Evolutionary conservation across 192 early-diverging fungal genomes (phyloP), one percentile per base, ranked within the genome.

Genomic region (Podila clonocystis): DNA sequence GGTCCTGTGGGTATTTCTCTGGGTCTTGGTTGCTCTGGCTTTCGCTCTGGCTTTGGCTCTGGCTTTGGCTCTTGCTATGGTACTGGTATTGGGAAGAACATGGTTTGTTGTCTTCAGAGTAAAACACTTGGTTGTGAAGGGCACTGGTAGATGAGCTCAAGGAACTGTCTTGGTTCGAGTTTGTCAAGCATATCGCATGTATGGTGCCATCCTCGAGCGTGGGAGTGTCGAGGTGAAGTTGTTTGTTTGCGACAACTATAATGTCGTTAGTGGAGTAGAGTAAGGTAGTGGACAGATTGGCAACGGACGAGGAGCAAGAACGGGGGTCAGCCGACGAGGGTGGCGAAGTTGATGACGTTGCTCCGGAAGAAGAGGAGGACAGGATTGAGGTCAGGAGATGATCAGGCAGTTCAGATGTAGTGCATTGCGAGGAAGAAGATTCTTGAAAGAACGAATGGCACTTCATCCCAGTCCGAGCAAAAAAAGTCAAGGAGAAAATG

Each of bases 291-390:
- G 52, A 55, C 24, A 31, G 52, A 71, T 36, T 36, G 66, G 33
- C 12, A 62, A 50, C 50, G 62, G 67, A 70, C 72, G 65, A 62
- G 65, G 20, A 57, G 57, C 36, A 70, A 72, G 55, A 72, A 41
- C 60, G 72, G 64, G 36, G 72, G 76, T 70, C 72, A 72, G 38
- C 64, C 76, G 67, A 52, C 29, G 57, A 59, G 15, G 19, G 57
- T 7, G 67, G 38, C 45, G 60, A 33, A 48, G 59, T 22, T 34
- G 69, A 50, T 20, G 28, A 49, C 4, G 52, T 33, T 15, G 38
- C 4, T 41, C n/a, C 36, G 41, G 31, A 66, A 50, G 64, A 50
- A 22, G 15, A 41, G 24, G 55, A 63, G 29, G 67, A 68, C 28
- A 33, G 15, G 34, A 55, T 20, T 57, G 58, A 24, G 17, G 26